Base-by-base conservation (phyloP, 495 filamentous ascomycete genomes). In the Penicillium ochrochloron region DNA sequence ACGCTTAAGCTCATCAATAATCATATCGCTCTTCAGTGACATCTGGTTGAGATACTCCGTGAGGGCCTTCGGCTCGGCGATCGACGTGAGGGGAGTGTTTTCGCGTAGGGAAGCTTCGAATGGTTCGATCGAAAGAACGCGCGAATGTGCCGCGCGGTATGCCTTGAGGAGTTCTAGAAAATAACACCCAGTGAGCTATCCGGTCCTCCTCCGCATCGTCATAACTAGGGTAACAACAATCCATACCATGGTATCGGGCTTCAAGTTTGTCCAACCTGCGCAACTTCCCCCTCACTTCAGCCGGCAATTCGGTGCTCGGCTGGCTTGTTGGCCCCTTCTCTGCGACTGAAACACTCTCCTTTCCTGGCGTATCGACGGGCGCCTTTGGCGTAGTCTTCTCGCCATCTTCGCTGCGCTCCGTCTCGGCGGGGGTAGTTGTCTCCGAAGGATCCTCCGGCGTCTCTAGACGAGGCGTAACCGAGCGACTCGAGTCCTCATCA, bases 11-110 rank as follows among this genome's bases (percentile, higher is more conserved):
- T 99, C 95, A 19, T 96, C 90, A 83, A 93, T 84, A 2, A 95
- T 86, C 88, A 99, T 92, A 66, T 97, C 93, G 11, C 88, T 87
- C 65, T 94, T 94, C 29, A 93, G 76, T 58, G 89, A 92, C 42
- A 97, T 78, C 75, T 96, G 92, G 66, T 89, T 95, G n/a, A 99
- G 83, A 72, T 98, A 99, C 76, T 98, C 95, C 4, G 94, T 88
- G 34, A 99, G 78, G 2, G 92, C 89, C 64, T 87, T 86, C 0
- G 93, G 91, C 62, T 99, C 96, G 57, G 81, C 85, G 61, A 98
- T 97, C 4, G 91, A 92, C 17, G 92, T 90, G 23, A 97, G 77
- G 0, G 95, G 94, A 0, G 96, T 98, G 63, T 94, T 91, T 69
- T 99, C 95, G 70, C 90, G 90, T 9, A 99, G 82, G 2, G 89